Base-by-base conservation (phyloP, 2,329 filamentous ascomycete genomes). In the Colletotrichum melonis region DNA sequence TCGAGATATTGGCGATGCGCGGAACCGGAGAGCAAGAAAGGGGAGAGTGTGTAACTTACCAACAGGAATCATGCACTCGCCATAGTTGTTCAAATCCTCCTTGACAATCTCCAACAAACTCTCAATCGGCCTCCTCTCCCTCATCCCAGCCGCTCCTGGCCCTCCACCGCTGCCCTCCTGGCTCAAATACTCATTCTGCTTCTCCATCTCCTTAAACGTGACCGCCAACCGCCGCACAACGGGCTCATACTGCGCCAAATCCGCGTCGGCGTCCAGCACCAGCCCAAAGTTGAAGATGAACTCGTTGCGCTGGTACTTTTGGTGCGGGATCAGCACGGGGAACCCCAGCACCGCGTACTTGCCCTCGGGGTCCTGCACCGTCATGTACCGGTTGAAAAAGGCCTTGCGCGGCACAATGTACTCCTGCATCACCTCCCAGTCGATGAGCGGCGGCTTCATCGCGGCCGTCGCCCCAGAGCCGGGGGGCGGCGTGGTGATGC, bases 261-360 rank as follows among this genome's bases (percentile, higher is more conserved):
- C 94, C 67, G 86, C 85, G 64, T 88, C 86, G 59, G 84, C 83
- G 63, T 93, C 90, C 63, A 98, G 87, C 32, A 98, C 93, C 57
- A 98, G 87, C 72, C 95, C 95, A 80, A 98, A 98, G 83, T 98
- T 98, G 90, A 98, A 99, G 80, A 98, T 98, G 86, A 98, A 98
- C 82, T 97, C 94, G 83, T 98, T 98, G 72, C 97, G 92, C 79
- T 93, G 91, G 80, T 98, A 98, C 77, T 93, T 92, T 68, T 92
- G 89, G 76, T 95, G 90, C 64, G 93, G 91, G 80, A 98, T 94
- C 80, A 95, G 96, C 66, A 98, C 93, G 0, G 97, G 97, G 78
- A 95, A 95, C 19, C 95, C 95, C 42, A 99, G 88, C 68, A 99
- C 91, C 71, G 92, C 91, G 82, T 95, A 93, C 76, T 90, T 90